phyloP scores from a whole-genome alignment of 257 asterid genomes.

The Catharanthus roseus region DNA sequence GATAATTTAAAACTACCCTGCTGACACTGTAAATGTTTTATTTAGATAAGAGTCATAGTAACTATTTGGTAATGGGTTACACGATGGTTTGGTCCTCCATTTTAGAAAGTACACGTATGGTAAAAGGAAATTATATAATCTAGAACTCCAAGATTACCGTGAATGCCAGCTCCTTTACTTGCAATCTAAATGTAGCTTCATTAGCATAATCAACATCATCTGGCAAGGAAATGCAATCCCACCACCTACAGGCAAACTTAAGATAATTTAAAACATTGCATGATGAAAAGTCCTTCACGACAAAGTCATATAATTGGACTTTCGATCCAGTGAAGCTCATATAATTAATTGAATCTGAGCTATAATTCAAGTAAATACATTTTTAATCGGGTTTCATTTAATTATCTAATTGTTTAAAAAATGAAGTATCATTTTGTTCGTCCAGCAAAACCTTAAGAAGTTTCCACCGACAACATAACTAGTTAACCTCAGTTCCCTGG shows the following conservation, averaged over 20 bases:
- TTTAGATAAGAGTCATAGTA: neutral
- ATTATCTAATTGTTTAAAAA: neutral
- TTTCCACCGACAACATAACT: neutral
- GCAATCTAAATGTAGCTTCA: constrained; percentile 62
- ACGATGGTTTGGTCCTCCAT: neutral
- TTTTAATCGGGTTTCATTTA: neutral
- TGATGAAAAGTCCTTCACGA: neutral
- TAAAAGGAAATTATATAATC: neutral
- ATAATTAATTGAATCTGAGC: neutral
- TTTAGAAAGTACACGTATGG: neutral
- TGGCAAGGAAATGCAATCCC: constrained; percentile 89
- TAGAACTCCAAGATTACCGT: constrained; percentile 43
- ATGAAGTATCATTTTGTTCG: neutral
- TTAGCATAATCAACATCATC: constrained; percentile 63
- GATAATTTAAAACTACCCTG: neutral
- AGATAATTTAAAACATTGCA: neutral
- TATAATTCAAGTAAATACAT: neutral
- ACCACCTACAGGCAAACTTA: constrained; percentile 61
- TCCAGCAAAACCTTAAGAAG: neutral
- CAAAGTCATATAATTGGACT: neutral
- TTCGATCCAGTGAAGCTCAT: neutral
- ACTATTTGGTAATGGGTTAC: neutral
- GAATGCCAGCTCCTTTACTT: constrained; percentile 75
- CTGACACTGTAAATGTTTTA: neutral
- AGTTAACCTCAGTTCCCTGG: neutral